A percentile compares a stretch with the other conserved stretches of the same genome.
These are phyloP conservation scores for Dryas integrifolia DNA, from an alignment of 331 rosid species.

Conservation along the genomic window DNA sequence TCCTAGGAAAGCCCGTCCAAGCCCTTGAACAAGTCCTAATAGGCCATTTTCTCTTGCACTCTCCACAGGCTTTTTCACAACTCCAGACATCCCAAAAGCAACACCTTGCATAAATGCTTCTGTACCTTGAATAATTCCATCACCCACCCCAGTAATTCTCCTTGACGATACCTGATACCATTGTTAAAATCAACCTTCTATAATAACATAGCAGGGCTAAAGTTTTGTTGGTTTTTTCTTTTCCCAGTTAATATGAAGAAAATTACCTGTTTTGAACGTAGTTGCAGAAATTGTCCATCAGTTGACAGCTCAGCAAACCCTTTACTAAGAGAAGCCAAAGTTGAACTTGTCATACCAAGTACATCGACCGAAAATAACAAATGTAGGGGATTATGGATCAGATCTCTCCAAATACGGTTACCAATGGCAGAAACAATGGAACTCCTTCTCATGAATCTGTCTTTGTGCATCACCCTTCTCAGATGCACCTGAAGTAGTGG, in stretches of 20 bases:
- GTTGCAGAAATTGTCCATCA: slow-evolving; percentile 87
- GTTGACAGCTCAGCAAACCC: slow-evolving; percentile 99
- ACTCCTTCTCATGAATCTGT: slow-evolving; percentile 94
- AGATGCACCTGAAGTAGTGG: slow-evolving; percentile 71
- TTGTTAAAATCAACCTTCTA: slow-evolving; percentile 28
- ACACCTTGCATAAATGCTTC: slow-evolving; percentile 97
- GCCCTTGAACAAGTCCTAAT: slow-evolving; percentile 86
- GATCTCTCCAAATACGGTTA: slow-evolving; percentile 91
- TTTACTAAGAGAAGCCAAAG: slow-evolving; percentile 85
- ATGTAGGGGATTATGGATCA: slow-evolving; percentile 94
- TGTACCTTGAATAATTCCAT: slow-evolving; percentile 91
- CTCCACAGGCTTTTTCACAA: slow-evolving; percentile 90
- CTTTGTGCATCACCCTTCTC: slow-evolving; percentile 92
- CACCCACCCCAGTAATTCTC: slow-evolving; percentile 95
- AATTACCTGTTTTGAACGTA: slow-evolving; percentile 93
- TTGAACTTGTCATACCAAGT: slow-evolving; percentile 98
- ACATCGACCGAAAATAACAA: slow-evolving; percentile 91
- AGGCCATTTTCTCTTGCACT: slow-evolving; percentile 91
- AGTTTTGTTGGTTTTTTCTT: background rate
- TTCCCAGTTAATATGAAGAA: background rate
- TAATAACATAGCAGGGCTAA: background rate
- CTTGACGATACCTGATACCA: slow-evolving; percentile 77
- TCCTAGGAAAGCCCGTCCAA: slow-evolving; percentile 92
- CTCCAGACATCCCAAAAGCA: slow-evolving; percentile 97
- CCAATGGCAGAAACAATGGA: slow-evolving; percentile 80